These are phyloP conservation scores for Aspergillus sp. DNA, from an alignment of 2,329 filamentous ascomycete species.

Conservation along the genomic window DNA sequence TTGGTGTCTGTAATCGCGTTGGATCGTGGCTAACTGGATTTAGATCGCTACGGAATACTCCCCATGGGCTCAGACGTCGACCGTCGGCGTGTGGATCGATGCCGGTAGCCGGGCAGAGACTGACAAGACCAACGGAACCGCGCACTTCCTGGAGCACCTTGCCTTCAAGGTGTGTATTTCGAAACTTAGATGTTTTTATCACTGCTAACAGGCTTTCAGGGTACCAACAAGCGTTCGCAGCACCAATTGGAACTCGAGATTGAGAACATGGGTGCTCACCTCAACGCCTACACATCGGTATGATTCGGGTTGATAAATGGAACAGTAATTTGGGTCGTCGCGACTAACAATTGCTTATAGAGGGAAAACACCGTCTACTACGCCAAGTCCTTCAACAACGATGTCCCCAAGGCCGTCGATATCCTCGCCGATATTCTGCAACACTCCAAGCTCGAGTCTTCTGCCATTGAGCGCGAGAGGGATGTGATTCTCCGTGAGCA, in stretches of 20 bases:
- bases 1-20: conserved; percentile 19
- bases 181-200: neutral
- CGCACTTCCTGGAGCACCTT: conserved; percentile 99
- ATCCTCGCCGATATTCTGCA: conserved; percentile 99
- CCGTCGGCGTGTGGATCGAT: conserved; percentile 98
- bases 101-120: conserved; percentile 98
- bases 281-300: conserved; percentile 99
- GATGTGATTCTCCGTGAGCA: conserved; percentile 98
- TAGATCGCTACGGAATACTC: conserved; percentile 98
- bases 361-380: conserved; percentile 99
- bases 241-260: conserved; percentile 99
- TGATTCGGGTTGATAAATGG: conserved; percentile 37
- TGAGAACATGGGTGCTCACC: conserved; percentile 99
- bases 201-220: conserved; percentile 47
- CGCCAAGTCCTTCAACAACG: conserved; percentile 97
- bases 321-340: conserved; percentile 2
- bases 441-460: conserved; percentile 94
- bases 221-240: conserved; percentile 90
- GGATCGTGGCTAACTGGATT: conserved; percentile 29
- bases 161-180: conserved; percentile 83
- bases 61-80: conserved; percentile 96
- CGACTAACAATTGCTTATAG: conserved; percentile 49
- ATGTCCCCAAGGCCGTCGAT: conserved; percentile 94
- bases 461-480: conserved; percentile 93
- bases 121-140: conserved; percentile 96